Base-by-base conservation (phyloP, 2,329 filamentous ascomycete species). In the Alternaria panax region DNA sequence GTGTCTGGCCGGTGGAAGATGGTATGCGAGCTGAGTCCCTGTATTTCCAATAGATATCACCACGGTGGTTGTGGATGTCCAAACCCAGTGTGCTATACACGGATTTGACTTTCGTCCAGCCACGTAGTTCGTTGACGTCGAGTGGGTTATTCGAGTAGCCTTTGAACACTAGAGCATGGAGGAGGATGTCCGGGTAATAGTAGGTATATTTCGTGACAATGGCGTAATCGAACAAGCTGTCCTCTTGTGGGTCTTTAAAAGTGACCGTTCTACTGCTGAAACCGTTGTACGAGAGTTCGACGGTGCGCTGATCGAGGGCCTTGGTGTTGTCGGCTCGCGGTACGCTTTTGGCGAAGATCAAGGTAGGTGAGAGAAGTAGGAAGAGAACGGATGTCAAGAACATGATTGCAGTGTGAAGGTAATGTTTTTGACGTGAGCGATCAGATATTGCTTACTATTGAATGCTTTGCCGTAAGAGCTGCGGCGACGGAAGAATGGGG, bases 1-100 rank as follows among this genome's bases (percentile, higher is more conserved):
- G 38, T 24, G 20, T 6, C 11, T 16, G 20, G 6, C 20, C 12
- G 3, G 12, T 46, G 12, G 11, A 22, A 7, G 43, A 9, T 28
- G 43, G 18, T 18, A 22, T 20, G 9, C 24, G 20, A 11, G 18
- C 22, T 18, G 32, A 6, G 25, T 46, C 43, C 9, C 30, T 48
- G 8, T 48, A 22, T 18, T 56, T 64, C 61, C 40, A 64, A 30
- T 57, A 57, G 34, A 62, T 56, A n/a, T 61, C 58, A 30, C 61
- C 61, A 3, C 55, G 61, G 40, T 62, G 54, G 7, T 27, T 51
- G 8, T 41, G 30, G 11, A 41, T 11, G 14, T 50, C 27, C 12
- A 38, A n/a, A 3, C 30, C 50, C 3, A 51, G 32, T 1, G 8
- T 11, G 5, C 27, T 28, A 22, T 53, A 24, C 11, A 59, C 58